Conservation (phyloP, 1,139 yeast genomes). For the Candida albicans region DNA sequence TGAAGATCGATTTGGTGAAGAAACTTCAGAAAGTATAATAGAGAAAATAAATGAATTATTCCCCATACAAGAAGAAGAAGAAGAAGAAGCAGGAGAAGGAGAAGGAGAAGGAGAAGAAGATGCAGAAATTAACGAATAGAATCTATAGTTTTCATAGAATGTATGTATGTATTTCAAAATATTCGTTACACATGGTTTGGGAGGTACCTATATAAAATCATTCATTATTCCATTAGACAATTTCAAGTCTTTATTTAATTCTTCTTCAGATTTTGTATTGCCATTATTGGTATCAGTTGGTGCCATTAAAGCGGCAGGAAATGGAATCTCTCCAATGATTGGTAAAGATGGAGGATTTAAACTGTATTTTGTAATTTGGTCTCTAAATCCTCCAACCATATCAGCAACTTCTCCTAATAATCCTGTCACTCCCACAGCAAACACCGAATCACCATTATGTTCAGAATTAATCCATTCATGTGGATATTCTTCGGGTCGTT, state of each 20-base stretch:
- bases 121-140: conserved; percentile 7
- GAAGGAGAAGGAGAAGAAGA: conserved; percentile 7
- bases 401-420: conserved; percentile 63
- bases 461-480: conserved; percentile 53
- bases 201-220: conserved; percentile 19
- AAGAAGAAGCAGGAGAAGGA: conserved; percentile 26
- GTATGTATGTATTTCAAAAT: background rate
- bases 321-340: conserved; percentile 15
- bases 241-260: conserved; percentile 19
- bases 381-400: conserved; percentile 39
- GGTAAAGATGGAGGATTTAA: conserved; percentile 14
- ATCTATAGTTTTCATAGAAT: background rate
- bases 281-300: conserved; percentile 2
- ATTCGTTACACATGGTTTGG: background rate
- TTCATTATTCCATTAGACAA: conserved; percentile 25
- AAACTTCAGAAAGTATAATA: conserved; percentile 56
- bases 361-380: conserved; percentile 36
- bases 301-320: conserved; percentile 9
- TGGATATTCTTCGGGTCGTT: conserved; percentile 1
- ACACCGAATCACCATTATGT: conserved; percentile 49
- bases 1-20: conserved; percentile 74
- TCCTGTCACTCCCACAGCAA: conserved; percentile 74
- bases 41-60: conserved; percentile 49
- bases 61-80: conserved; percentile 42
- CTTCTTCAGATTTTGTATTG: conserved; percentile 5